Base-by-base conservation (phyloP, 805 yeast species). In the Yarrowia sp. region DNA sequence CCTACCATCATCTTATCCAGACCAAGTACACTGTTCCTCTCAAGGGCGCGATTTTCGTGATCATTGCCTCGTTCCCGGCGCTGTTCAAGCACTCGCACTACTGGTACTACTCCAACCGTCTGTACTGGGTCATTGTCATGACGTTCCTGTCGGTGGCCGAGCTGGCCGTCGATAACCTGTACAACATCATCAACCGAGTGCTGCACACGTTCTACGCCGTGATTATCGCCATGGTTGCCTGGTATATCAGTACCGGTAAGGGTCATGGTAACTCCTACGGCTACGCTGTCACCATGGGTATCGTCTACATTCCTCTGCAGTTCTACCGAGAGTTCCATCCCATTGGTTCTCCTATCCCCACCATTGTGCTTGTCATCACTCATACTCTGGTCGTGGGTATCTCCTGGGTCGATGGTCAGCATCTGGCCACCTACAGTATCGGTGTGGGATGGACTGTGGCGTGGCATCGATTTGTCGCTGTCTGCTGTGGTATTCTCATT, bases 221-320 rank as follows among this genome's bases (percentile, higher is more conserved):
- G 26, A 52, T 77, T 12, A 61, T 75, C 3, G 79, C 78, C 0
- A 71, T 78, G 75, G 74, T 74, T 9, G 74, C 71, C 1, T 78
- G 80, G 80, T 78, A 78, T 63, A 77, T 78, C 19, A 74, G 77
- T 11, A 69, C 77, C 1, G 79, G 79, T 7, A 67, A 68, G 15
- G 80, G 80, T 11, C 36, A 65, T 0, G 80, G 80, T 1, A 78
- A 77, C 61, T 73, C 74, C 0, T 77, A 70, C 65, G 80, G 81
- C 1, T 75, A 71, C 43, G 80, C 76, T 2, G 68, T 74, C 2
- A 73, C 73, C 69, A 61, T 74, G 14, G 71, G 70, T 46, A 46
- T 59, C 3, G 52, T 59, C 22, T 59, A 59, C 36, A 56, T 56
- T 7, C 63, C 63, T 2, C 66, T 77, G 26, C 71, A 72, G 26